Evolutionary conservation across 306 rosid species (phyloP), one percentile per base, ranked within the genome.

Genomic region (Sesbania bispinosa): DNA sequence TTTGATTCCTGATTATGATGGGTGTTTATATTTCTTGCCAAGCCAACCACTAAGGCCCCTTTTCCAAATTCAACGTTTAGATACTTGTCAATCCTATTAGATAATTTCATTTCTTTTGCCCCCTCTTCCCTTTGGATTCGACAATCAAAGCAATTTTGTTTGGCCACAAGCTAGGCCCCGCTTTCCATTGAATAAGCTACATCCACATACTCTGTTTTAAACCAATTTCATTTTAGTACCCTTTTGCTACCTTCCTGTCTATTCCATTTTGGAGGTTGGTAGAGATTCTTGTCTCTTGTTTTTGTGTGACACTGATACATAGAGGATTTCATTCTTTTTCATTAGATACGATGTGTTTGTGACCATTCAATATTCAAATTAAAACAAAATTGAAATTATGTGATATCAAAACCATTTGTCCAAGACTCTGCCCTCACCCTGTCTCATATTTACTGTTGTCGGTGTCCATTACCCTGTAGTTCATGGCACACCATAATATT

Each of bases 341-440:
- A 50, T 41, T 36, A 30, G 78, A 35, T 62, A 72, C 50, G 42
- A 36, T 18, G 58, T 59, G 68, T 61, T 75, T 35, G 68, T 71
- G 84, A 30, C 81, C 77, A 67, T 46, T 10, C 41, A 59, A 45
- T 72, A 60, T 72, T 42, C 59, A 20, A 46, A 35, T 67, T 58
- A 5, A 36, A 43, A 24, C 52, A 63, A 6, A 19, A 3, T 54
- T 63, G 65, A 36, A 57, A 76, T 36, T 54, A 29, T n/a, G n/a
- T n/a, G n/a, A n/a, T 54, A 21, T 57, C 53, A 29, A 42, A 48
- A 73, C 59, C 42, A 50, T 69, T 51, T 88, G 80, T 78, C 85
- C 67, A 69, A 10, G 19, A 62, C 20, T 64, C 64, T 51, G 16
- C 75, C 74, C 24, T 41, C 79, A 67, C 16, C 68, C 32, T 79